phyloP scores from a whole-genome alignment of 305 asterid genomes.

The Fraxinus dipetala region DNA sequence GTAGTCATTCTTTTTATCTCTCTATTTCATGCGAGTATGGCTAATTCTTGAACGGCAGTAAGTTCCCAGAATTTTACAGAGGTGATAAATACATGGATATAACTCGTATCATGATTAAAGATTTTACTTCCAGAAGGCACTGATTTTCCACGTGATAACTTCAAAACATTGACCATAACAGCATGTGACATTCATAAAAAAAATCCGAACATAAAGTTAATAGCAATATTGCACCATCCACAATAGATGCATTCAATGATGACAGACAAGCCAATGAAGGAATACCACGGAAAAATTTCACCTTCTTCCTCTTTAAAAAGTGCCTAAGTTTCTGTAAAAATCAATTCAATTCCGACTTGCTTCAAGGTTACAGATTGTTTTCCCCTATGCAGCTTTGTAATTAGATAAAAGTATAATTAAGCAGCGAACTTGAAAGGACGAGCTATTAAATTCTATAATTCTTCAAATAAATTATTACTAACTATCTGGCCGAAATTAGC shows the following conservation, averaged over 20 bases:
- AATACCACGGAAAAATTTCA: neutral
- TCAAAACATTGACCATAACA: neutral
- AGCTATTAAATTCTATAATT: neutral
- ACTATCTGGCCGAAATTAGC: neutral
- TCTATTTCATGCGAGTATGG: neutral
- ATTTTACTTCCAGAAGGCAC: neutral
- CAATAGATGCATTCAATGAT: neutral
- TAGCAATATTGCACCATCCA: neutral
- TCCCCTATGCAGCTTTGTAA: too few species aligned
- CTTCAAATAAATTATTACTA: neutral
- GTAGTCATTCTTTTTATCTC: neutral
- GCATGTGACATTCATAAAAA: neutral
- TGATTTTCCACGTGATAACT: neutral
- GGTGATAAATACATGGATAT: neutral
- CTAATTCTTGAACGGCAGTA: neutral
- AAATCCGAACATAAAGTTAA: neutral
- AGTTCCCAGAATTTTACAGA: neutral
- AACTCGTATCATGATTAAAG: neutral
- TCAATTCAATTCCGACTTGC: neutral
- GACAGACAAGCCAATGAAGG: neutral
- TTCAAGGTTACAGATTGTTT: too few species aligned
- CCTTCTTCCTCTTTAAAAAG: neutral
- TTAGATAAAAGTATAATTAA: neutral
- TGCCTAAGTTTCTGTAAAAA: neutral
- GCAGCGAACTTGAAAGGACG: neutral